A percentile compares a stretch with the other conserved stretches of the same genome.
Evolutionary conservation across 2,329 filamentous ascomycete genomes (phyloP).

Genomic region (Pezicula rhizophila): DNA sequence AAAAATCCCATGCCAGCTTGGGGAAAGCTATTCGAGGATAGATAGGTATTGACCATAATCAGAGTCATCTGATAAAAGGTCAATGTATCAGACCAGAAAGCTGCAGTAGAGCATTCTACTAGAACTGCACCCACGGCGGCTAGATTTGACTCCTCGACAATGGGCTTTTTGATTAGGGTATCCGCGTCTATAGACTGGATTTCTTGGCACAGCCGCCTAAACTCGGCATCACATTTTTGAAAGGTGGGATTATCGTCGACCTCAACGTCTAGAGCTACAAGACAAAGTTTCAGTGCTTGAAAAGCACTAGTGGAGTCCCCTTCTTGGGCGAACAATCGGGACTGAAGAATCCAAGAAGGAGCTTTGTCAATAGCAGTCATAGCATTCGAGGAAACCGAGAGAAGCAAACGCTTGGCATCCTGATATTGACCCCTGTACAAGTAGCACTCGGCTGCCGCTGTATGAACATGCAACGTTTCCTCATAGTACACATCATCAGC

Average conservation of each 20-base stretch:
- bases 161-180: conserved; percentile 37
- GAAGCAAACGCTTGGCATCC: conserved; percentile 62
- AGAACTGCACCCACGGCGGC: conserved; percentile 64
- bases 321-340: conserved; percentile 68
- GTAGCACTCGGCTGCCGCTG: conserved; percentile 67
- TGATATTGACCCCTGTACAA: conserved; percentile 69
- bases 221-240: conserved; percentile 72
- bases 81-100: conserved; percentile 67
- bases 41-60: conserved; percentile 61
- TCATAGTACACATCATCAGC: conserved; percentile 72
- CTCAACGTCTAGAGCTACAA: conserved; percentile 62
- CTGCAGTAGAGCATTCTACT: conserved; percentile 61
- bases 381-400: conserved; percentile 64
- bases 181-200: conserved; percentile 51
- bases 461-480: conserved; percentile 73
- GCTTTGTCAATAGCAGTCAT: conserved; percentile 70
- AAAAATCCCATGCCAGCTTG: conserved; percentile 66
- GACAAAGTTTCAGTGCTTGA: conserved; percentile 61
- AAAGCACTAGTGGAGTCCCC: conserved; percentile 69
- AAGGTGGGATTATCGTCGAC: conserved; percentile 62
- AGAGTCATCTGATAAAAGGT: conserved; percentile 68
- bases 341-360: conserved; percentile 76
- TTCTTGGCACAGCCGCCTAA: conserved; percentile 53
- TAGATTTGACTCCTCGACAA: conserved; percentile 46
- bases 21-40: conserved; percentile 54